These are phyloP conservation scores for Microsporum canis DNA, from an alignment of 2,329 filamentous ascomycete genomes.

Conservation along the genomic window DNA sequence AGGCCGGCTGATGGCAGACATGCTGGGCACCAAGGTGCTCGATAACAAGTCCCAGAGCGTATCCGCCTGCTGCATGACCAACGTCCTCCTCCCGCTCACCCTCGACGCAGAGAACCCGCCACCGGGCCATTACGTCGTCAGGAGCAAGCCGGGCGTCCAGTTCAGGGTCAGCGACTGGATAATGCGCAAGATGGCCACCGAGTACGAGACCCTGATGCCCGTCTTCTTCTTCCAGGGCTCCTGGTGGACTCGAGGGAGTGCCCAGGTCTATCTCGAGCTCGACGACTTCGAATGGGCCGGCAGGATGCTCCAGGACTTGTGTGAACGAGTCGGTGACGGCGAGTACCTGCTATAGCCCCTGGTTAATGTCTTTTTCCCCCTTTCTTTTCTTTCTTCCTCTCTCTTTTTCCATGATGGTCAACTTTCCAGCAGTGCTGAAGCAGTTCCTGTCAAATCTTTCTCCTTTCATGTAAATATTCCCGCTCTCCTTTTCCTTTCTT, in stretches of 20 bases:
- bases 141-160: slow-evolving; percentile 65
- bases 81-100: slow-evolving; percentile 59
- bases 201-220: slow-evolving; percentile 60
- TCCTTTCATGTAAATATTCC: not conserved
- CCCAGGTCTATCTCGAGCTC: slow-evolving; percentile 71
- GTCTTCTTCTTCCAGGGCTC: slow-evolving; percentile 49
- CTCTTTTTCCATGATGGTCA: not conserved
- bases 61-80: slow-evolving; percentile 52
- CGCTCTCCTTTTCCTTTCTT: not conserved
- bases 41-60: slow-evolving; percentile 25
- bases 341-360: not conserved
- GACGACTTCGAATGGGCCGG: slow-evolving; percentile 66
- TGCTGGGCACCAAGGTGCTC: slow-evolving; percentile 59
- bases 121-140: slow-evolving; percentile 50
- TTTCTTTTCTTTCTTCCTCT: not conserved
- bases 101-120: slow-evolving; percentile 18
- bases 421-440: not conserved
- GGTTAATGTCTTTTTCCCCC: not conserved
- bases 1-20: slow-evolving; percentile 47
- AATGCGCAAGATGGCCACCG: slow-evolving; percentile 39
- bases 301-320: slow-evolving; percentile 46
- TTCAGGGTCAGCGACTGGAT: slow-evolving; percentile 51
- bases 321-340: slow-evolving; percentile 35
- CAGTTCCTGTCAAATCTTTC: not conserved
- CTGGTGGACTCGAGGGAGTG: slow-evolving; percentile 64